Conservation (phyloP, 2,329 filamentous ascomycete genomes). For the Coniochaeta prunicola region DNA sequence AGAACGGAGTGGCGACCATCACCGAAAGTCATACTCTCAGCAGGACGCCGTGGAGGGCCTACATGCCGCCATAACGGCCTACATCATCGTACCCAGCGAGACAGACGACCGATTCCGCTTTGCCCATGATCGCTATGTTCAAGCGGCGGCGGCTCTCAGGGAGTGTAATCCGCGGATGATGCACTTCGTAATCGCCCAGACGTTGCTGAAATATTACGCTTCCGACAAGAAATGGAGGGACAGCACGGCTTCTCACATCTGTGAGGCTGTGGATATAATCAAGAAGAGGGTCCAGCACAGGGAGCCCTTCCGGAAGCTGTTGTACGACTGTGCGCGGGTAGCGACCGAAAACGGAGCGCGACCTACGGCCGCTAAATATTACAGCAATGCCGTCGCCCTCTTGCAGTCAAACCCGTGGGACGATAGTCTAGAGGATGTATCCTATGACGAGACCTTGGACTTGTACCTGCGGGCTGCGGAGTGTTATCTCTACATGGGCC, state of each 20-base stretch:
- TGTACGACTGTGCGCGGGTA: constrained; percentile 71
- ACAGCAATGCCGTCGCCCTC: constrained; percentile 67
- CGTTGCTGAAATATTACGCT: constrained; percentile 64
- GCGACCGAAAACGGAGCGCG: constrained; percentile 78
- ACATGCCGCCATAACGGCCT: constrained; percentile 74
- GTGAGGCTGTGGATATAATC: constrained; percentile 68
- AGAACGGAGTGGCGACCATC: constrained; percentile 18
- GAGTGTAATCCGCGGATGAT: constrained; percentile 68
- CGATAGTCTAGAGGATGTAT: constrained; percentile 60
- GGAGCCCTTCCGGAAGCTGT: constrained; percentile 62
- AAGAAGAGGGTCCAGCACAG: constrained; percentile 55
- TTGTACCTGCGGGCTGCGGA: constrained; percentile 75
- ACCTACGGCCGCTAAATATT: constrained; percentile 76
- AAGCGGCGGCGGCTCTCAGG: constrained; percentile 62
- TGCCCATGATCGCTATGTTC: constrained; percentile 79
- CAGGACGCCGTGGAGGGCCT: constrained; percentile 68
- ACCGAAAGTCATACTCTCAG: constrained; percentile 49
- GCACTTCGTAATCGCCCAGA: constrained; percentile 85
- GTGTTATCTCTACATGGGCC: constrained; percentile 72
- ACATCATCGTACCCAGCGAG: constrained; percentile 73
- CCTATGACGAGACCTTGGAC: constrained; percentile 79
- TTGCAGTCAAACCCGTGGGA: constrained; percentile 76
- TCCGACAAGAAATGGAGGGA: constrained; percentile 59
- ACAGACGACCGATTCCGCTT: constrained; percentile 84
- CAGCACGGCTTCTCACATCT: constrained; percentile 73